Evolutionary conservation across 202 grass and related monocot species (phyloP).

Genomic region (Musa balbisiana): DNA sequence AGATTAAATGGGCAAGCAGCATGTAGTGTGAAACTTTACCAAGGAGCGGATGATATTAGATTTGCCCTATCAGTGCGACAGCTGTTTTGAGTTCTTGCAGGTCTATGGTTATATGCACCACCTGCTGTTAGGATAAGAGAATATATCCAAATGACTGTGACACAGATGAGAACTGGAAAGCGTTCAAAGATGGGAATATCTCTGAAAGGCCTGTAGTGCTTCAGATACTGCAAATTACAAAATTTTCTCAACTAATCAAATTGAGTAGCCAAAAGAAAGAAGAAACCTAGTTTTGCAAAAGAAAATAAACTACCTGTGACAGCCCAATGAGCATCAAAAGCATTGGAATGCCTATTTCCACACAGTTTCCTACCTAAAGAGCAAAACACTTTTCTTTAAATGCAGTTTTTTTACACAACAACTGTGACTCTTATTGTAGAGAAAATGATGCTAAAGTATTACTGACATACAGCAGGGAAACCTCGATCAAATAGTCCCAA

Average conservation of each 20-base stretch:
- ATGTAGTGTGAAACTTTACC: conserved; percentile 20
- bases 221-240: conserved; percentile 40
- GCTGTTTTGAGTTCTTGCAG: conserved; percentile 31
- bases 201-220: conserved; percentile 39
- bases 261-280: neutral
- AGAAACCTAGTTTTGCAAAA: neutral
- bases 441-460: neutral
- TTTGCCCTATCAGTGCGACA: conserved; percentile 44
- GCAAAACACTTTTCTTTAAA: conserved; percentile 9
- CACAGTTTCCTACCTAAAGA: conserved; percentile 43
- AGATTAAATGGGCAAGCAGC: neutral
- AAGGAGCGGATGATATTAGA: conserved; percentile 48
- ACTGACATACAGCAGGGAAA: conserved; percentile 38
- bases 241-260: neutral
- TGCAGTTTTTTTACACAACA: conserved; percentile 8
- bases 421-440: conserved; percentile 1
- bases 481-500: conserved; percentile 48
- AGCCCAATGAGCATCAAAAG: conserved; percentile 41
- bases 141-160: conserved; percentile 42
- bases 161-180: conserved; percentile 39
- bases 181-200: conserved; percentile 44
- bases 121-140: conserved; percentile 40
- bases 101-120: conserved; percentile 46
- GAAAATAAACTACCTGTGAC: conserved; percentile 31
- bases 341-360: conserved; percentile 51